These are phyloP conservation scores for Lithospermum erythrorhizon DNA, from an alignment of 257 asterid genomes.

Conservation along the genomic window DNA sequence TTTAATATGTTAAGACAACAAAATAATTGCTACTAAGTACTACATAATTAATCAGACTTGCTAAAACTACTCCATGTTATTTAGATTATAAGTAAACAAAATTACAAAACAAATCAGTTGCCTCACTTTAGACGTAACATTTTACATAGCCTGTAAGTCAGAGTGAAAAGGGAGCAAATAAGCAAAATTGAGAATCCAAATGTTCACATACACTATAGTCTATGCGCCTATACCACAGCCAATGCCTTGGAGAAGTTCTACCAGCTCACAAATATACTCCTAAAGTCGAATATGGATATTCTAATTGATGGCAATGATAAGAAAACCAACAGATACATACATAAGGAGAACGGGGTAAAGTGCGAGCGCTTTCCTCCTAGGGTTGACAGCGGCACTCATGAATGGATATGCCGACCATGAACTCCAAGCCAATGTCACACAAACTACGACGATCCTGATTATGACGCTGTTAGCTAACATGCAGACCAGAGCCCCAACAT, in stretches of 20 bases:
- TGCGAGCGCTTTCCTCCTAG: constrained; percentile 87
- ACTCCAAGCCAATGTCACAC: constrained; percentile 83
- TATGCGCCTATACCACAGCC: neutral
- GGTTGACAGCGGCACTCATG: constrained; percentile 88
- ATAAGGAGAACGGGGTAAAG: constrained; percentile 84
- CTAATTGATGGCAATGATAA: constrained; percentile 81
- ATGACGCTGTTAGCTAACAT: constrained; percentile 69
- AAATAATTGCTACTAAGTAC: too few species aligned
- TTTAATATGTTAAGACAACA: too few species aligned
- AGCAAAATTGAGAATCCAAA: too few species aligned
- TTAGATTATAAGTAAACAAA: too few species aligned
- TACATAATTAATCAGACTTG: too few species aligned
- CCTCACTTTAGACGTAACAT: too few species aligned
- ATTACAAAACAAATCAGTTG: too few species aligned
- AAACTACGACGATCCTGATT: constrained; percentile 67
- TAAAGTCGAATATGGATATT: neutral
- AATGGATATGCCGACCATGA: constrained; percentile 99
- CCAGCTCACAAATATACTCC: neutral
- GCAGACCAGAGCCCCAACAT: constrained; percentile 75
- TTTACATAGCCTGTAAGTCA: too few species aligned
- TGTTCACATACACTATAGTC: neutral
- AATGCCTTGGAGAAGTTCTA: neutral
- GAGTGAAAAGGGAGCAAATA: too few species aligned
- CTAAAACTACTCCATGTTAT: too few species aligned
- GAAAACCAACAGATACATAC: constrained; percentile 93